Percentiles rank a stretch among this genome's conserved stretches.
Evolutionary conservation across 441 rosid species (phyloP).

Genomic region (Pelargonium fulgidum): DNA sequence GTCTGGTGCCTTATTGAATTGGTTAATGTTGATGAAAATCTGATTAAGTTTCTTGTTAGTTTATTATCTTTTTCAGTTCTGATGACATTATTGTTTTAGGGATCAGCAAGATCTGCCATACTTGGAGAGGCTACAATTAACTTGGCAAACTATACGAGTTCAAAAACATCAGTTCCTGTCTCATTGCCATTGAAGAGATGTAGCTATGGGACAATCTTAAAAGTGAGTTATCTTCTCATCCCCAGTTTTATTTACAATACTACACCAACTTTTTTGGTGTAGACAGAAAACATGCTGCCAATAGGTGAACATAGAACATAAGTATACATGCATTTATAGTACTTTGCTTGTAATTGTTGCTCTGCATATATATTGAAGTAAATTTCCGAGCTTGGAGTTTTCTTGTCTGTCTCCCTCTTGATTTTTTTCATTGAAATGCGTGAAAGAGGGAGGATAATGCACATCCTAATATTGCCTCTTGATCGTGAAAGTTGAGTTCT

Average conservation of each 20-base stretch:
- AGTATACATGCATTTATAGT: not conserved
- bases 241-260: not conserved
- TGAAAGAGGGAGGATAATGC: conserved; percentile 2
- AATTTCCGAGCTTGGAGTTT: not conserved
- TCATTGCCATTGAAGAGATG: conserved; percentile 54
- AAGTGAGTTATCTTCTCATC: conserved; percentile 30
- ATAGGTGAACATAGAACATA: not conserved
- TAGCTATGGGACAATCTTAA: conserved; percentile 43
- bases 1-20: conserved; percentile 25
- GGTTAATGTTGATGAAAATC: not conserved
- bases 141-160: conserved; percentile 36
- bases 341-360: not conserved
- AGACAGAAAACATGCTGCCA: not conserved
- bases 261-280: not conserved
- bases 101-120: conserved; percentile 50
- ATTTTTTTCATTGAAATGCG: not conserved
- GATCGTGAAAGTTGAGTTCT: not conserved
- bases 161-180: conserved; percentile 32
- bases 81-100: conserved; percentile 30
- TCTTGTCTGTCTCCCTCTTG: conserved; percentile 2
- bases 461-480: conserved; percentile 3
- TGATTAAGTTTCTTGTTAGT: not conserved
- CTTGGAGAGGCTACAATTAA: conserved; percentile 55
- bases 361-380: conserved; percentile 1
- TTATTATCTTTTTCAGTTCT: not conserved